These are phyloP conservation scores for Russula sp. DNA, from an alignment of 768 basidiomycete genomes.

Conservation along the genomic window DNA sequence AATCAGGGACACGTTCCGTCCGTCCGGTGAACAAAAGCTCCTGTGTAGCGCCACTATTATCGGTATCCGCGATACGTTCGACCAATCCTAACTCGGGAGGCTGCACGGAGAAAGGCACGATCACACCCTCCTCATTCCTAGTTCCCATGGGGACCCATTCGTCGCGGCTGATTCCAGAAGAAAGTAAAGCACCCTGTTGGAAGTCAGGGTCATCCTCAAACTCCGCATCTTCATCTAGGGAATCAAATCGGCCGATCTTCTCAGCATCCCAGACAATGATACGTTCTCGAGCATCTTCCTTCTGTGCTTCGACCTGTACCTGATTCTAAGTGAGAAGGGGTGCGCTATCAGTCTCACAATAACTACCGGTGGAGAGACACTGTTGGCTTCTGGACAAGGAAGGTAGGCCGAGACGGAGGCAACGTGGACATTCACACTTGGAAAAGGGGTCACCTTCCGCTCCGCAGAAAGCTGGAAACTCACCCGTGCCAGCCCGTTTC, in stretches of 20 bases:
- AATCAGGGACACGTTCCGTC: conserved; percentile 24
- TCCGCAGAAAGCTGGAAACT: conserved; percentile 27
- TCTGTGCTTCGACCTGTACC: conserved; percentile 58
- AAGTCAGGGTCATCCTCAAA: conserved; percentile 58
- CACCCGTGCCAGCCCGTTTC: conserved; percentile 75
- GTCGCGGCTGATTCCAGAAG: conserved; percentile 23
- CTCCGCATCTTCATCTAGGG: conserved; percentile 52
- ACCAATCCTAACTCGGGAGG: conserved; percentile 35
- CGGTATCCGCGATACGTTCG: conserved; percentile 44
- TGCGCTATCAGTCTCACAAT: conserved; percentile 35
- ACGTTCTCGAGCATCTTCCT: conserved; percentile 57
- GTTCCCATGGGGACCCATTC: conserved; percentile 53
- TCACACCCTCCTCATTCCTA: conserved; percentile 52
- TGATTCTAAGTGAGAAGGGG: conserved; percentile 43
- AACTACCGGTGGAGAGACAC: conserved; percentile 46
- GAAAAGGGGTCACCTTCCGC: conserved; percentile 12
- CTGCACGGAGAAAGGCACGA: conserved; percentile 43
- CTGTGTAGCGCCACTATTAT: conserved; percentile 44
- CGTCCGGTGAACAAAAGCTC: conserved; percentile 28
- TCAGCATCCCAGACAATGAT: conserved; percentile 67
- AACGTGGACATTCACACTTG: conserved; percentile 66
- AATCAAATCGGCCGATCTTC: conserved; percentile 34
- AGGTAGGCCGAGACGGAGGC: conserved; percentile 72
- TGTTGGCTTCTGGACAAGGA: conserved; percentile 60
- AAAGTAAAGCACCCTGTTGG: conserved; percentile 29